Conservation (phyloP, 768 basidiomycete species). For the Tricholoma terreum region DNA sequence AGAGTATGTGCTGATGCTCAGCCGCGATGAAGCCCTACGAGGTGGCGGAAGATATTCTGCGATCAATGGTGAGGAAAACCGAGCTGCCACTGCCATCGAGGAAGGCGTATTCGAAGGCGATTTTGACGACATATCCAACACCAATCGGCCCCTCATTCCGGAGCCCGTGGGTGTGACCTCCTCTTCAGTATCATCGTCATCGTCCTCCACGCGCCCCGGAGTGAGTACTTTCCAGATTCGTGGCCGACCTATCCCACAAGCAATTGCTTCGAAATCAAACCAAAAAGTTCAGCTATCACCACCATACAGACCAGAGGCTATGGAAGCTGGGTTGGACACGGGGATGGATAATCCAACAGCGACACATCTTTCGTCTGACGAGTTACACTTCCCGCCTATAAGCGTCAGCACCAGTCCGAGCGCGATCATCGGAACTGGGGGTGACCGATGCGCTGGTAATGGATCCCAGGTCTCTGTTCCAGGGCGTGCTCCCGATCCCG, state of each 20-base stretch:
- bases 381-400: conserved; percentile 13
- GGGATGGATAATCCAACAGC: conserved; percentile 20
- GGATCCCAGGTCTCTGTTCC: conserved; percentile 13
- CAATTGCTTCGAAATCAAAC: conserved; percentile 36
- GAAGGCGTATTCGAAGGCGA: conserved; percentile 60
- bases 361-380: conserved; percentile 28
- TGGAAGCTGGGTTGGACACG: conserved; percentile 45
- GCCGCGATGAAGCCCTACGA: conserved; percentile 63
- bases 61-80: conserved; percentile 1
- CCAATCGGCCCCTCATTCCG: conserved; percentile 16
- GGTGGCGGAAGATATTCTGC: conserved; percentile 15
- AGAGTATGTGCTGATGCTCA: conserved; percentile 82
- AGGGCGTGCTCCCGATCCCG: not conserved
- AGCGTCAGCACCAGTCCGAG: conserved; percentile 30
- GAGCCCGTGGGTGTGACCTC: not conserved
- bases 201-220: conserved; percentile 20
- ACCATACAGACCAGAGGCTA: conserved; percentile 46
- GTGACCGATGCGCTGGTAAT: conserved; percentile 5
- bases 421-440: not conserved
- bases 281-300: conserved; percentile 58
- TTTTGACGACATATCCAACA: conserved; percentile 39
- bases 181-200: conserved; percentile 16
- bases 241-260: conserved; percentile 26
- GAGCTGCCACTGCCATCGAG: conserved; percentile 23
- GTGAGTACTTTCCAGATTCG: conserved; percentile 11